These are phyloP conservation scores for Phytophthora tentaculata DNA, from an alignment of 352 stramenopile genomes.

Conservation along the genomic window DNA sequence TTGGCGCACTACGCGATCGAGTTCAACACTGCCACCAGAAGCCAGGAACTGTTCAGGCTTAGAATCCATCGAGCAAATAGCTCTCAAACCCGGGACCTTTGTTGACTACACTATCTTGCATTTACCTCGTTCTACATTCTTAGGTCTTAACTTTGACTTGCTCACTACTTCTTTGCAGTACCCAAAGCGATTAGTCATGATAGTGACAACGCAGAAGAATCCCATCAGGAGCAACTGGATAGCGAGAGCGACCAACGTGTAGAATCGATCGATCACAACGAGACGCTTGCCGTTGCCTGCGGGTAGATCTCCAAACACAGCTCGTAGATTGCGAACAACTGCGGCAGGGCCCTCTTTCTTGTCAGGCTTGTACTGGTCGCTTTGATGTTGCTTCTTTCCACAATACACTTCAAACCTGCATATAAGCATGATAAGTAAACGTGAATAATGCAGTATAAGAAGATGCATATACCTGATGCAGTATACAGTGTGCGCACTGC, in stretches of 20 bases:
- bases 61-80: slow-evolving; percentile 1
- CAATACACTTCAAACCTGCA: background rate
- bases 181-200: background rate
- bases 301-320: background rate
- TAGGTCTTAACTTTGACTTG: slow-evolving; percentile 1
- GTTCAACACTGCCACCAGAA: background rate
- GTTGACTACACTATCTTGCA: background rate
- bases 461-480: background rate
- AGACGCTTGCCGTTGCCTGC: background rate
- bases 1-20: background rate
- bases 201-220: background rate
- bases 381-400: background rate
- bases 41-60: background rate
- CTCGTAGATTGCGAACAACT: background rate
- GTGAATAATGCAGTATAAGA: background rate
- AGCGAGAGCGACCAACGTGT: background rate
- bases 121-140: background rate
- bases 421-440: background rate
- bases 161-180: background rate
- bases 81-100: background rate
- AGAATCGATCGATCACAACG: background rate
- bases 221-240: background rate
- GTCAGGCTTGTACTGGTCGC: background rate
- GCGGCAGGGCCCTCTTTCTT: background rate
- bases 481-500: background rate